Percentiles rank a stretch among this genome's conserved stretches.
These are phyloP conservation scores for Chaetomium tenue DNA, from an alignment of 495 filamentous ascomycete species.

Conservation along the genomic window DNA sequence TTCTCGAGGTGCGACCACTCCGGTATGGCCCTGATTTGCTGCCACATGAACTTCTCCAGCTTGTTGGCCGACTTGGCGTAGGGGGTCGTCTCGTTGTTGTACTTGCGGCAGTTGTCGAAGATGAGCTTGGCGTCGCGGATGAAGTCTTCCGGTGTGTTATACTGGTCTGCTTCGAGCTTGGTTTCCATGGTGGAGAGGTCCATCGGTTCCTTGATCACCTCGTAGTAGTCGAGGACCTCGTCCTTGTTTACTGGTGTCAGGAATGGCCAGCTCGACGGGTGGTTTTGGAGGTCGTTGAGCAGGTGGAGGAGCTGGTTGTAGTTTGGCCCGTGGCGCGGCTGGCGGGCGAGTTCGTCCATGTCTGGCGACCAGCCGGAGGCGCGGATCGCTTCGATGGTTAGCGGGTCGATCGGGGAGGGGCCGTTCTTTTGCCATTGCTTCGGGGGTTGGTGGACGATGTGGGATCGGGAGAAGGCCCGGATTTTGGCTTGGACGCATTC, in stretches of 20 bases:
- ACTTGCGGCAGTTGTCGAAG: slow-evolving; percentile 91
- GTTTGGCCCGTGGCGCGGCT: slow-evolving; percentile 96
- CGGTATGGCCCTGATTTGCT: slow-evolving; percentile 85
- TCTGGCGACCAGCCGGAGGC: slow-evolving; percentile 92
- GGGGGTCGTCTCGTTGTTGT: slow-evolving; percentile 92
- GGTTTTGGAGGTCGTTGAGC: slow-evolving; percentile 93
- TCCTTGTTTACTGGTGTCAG: slow-evolving; percentile 90
- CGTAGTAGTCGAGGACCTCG: slow-evolving; percentile 95
- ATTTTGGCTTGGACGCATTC: slow-evolving; percentile 93
- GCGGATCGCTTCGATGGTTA: slow-evolving; percentile 78
- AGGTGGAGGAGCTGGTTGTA: slow-evolving; percentile 90
- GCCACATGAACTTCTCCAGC: slow-evolving; percentile 95
- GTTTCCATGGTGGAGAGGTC: slow-evolving; percentile 94
- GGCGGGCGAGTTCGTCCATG: slow-evolving; percentile 95
- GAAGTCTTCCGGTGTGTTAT: slow-evolving; percentile 89
- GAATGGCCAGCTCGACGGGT: slow-evolving; percentile 90
- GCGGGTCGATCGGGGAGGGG: slow-evolving; percentile 69
- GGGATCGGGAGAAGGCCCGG: slow-evolving; percentile 81
- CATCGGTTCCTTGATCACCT: slow-evolving; percentile 98
- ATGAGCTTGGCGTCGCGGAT: slow-evolving; percentile 86
- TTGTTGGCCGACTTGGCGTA: slow-evolving; percentile 96
- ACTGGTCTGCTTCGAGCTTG: slow-evolving; percentile 91
- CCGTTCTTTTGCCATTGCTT: slow-evolving; percentile 75
- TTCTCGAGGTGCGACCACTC: slow-evolving; percentile 79
- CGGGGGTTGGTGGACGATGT: slow-evolving; percentile 82